Base-by-base conservation (phyloP, 805 yeast genomes). In the Zygosaccharomyces siamensis region DNA sequence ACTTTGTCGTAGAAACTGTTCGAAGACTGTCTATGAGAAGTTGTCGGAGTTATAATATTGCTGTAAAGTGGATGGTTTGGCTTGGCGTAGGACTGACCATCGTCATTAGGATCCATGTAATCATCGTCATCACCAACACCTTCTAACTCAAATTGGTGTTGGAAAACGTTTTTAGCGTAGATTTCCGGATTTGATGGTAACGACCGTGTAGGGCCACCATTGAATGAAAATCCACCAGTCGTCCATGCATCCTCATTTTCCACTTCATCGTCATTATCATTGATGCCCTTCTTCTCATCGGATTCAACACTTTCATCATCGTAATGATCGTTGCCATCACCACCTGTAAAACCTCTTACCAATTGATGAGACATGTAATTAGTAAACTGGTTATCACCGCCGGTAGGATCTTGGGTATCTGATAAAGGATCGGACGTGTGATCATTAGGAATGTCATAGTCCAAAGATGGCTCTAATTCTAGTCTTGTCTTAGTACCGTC, bases 71-170 rank as follows among this genome's bases (percentile, higher is more conserved):
- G 84, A 57, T 82, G 79, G 36, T 74, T 69, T 21, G 75, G 72
- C 61, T 79, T 83, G 46, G 80, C 79, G 64, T 85, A 85, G 1
- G 87, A 81, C 60, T 79, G 80, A 0, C 92, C 92, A 59, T 85
- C 92, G 63, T 86, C 92, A 59, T 85, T 84, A 1, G 92, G 90
- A 61, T 85, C 90, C 57, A 79, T 80, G 58, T 85, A 84, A 51
- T 83, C 89, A 51, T 84, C 89, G 11, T 78, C 86, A 24, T 77
- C 77, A 39, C 62, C 67, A 26, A 71, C 72, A 35, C 63, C 67
- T 30, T 64, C 68, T 8, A 74, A 8, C 76, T 75, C 41, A 73
- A 79, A 63, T 69, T 74, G 61, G 68, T 75, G 59, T 68, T 79
- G 47, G 72, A 60, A 62, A 4, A 72, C 66, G 52, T 54, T 56